phyloP scores from a whole-genome alignment of 805 yeast genomes.

The Pichia rugopelliculosa region DNA sequence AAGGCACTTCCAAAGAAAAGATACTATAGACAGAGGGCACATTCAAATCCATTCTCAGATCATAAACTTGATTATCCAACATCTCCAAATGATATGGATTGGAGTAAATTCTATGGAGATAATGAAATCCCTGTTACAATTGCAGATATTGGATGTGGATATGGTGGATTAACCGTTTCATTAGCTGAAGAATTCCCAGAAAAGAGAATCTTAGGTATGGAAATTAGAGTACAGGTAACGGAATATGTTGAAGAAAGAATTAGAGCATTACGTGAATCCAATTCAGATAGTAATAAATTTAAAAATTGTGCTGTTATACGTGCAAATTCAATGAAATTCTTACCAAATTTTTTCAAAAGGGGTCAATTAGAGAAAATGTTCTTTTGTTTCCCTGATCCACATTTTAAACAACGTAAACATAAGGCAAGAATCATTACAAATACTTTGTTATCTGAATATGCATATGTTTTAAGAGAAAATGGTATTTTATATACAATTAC shows the following conservation, averaged over 20 bases:
- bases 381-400: conserved; percentile 99
- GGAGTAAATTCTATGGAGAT: conserved; percentile 71
- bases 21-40: conserved; percentile 94
- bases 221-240: conserved; percentile 95
- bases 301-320: conserved; percentile 86
- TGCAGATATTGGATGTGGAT: conserved; percentile 97
- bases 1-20: conserved; percentile 64
- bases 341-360: conserved; percentile 86
- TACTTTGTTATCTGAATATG: conserved; percentile 85
- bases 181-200: conserved; percentile 74
- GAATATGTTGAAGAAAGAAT: conserved; percentile 95
- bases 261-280: conserved; percentile 69
- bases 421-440: conserved; percentile 93
- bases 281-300: conserved; percentile 34
- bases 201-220: conserved; percentile 84
- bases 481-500: conserved; percentile 93
- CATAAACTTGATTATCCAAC: conserved; percentile 85
- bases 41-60: conserved; percentile 95
- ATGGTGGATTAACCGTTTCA: conserved; percentile 82
- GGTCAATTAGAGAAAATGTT: conserved; percentile 85
- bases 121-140: conserved; percentile 57
- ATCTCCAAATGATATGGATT: conserved; percentile 78
- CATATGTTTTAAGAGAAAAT: conserved; percentile 77
- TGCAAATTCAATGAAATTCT: conserved; percentile 95
- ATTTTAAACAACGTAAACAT: conserved; percentile 94